Evolutionary conservation across 352 stramenopile species (phyloP), one percentile per base, ranked within the genome.

Genomic region (Globisporangium paroecandrum): DNA sequence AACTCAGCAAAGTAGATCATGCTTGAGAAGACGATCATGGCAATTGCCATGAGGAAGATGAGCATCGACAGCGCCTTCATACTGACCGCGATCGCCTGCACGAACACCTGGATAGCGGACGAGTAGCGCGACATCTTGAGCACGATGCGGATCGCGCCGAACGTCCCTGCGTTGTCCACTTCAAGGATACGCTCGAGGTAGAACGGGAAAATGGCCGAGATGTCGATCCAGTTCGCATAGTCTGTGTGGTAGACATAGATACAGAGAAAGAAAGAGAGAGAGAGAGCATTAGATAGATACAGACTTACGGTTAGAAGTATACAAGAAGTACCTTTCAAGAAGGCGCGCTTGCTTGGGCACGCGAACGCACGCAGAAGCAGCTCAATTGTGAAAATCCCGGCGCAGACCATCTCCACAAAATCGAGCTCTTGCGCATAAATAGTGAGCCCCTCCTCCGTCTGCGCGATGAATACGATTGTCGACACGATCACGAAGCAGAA

Each of bases 41-140:
- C 89, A 56, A 96, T 91, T 4, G 74, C 71, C 82, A 96, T 94
- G 65, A 95, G 83, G 51, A 95, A 95, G 38, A 96, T 76, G 15
- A 96, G 79, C 87, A 95, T 96, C 18, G 79, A 89, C n/a, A 96
- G 69, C 2, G 89, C 79, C 62, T 95, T 91, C 34, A 90, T 81
- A 47, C 82, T 91, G 49, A 91, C 81, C 15, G 72, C 65, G 58
- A 94, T 89, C 18, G 86, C 83, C 62, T 89, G 80, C 5, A 87
- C 77, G 55, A 96, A 96, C 34, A 93, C 83, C 60, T 91, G 83
- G 69, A 96, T 95, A 24, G 87, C 89, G 7, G 85, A 91, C 12
- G 89, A 92, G 59, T 96, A 95, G 13, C 87, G 81, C 22, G 87
- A 94, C 73, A 96, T 90, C 70, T 96, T 96, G 49, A 97, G 75